Evolutionary conservation across 768 basidiomycete genomes (phyloP).

Genomic region (Termitomyces sp.): DNA sequence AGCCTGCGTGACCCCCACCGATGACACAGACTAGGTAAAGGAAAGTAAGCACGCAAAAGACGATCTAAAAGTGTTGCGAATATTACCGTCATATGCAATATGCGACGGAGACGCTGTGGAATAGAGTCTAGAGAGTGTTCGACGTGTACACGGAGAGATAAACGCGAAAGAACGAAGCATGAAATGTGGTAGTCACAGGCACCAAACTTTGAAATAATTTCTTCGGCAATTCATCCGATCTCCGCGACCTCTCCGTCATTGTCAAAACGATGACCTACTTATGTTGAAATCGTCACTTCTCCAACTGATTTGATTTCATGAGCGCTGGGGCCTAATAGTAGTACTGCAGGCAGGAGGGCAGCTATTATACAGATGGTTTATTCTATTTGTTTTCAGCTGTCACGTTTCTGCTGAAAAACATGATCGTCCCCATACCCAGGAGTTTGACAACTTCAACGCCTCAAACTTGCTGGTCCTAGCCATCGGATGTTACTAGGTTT

Average conservation of each 20-base stretch:
- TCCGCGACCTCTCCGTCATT: neutral
- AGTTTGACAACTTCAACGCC: no score
- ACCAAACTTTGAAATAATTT: neutral
- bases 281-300: neutral
- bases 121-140: constrained; percentile 9
- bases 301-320: neutral
- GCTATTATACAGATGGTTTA: neutral
- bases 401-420: no score
- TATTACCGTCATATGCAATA: constrained; percentile 13
- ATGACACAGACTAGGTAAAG: constrained; percentile 65
- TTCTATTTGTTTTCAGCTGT: no score
- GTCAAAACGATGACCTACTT: neutral
- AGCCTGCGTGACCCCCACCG: constrained; percentile 91
- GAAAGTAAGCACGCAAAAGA: neutral
- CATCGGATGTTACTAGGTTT: neutral
- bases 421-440: no score
- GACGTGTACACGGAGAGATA: constrained; percentile 9
- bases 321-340: neutral
- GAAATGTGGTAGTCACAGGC: neutral
- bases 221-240: neutral
- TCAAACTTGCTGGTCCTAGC: neutral
- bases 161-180: constrained; percentile 10
- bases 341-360: neutral
- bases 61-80: neutral
- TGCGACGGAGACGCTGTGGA: neutral